phyloP scores from a whole-genome alignment of 768 basidiomycete species.

The Hygrocybe punicea region DNA sequence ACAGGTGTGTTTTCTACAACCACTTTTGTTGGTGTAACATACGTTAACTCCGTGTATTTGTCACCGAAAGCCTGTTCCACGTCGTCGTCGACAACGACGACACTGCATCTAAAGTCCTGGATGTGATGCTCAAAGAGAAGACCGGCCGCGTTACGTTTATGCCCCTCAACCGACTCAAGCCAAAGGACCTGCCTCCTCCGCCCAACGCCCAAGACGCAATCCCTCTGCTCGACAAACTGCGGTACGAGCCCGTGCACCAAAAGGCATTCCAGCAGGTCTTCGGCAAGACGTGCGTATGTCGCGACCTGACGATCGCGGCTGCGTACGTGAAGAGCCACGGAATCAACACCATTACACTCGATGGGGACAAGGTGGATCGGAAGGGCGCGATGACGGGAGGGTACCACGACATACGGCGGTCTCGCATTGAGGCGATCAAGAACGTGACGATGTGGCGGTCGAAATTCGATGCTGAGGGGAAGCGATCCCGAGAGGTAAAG shows the following conservation, averaged over 20 bases:
- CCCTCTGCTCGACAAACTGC: slow-evolving; percentile 78
- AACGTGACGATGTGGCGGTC: slow-evolving; percentile 69
- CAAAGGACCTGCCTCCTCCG: slow-evolving; percentile 57
- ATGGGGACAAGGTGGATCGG: slow-evolving; percentile 95
- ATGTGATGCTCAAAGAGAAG: slow-evolving; percentile 90
- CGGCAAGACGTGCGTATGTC: slow-evolving; percentile 94
- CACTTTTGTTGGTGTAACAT: slow-evolving; percentile 9
- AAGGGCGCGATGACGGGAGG: slow-evolving; percentile 96
- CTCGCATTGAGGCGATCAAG: slow-evolving; percentile 85
- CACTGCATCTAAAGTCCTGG: slow-evolving; percentile 86
- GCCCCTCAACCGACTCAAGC: slow-evolving; percentile 92
- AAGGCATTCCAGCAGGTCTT: slow-evolving; percentile 97
- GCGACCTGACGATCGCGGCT: slow-evolving; percentile 86
- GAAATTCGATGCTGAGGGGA: slow-evolving; percentile 64
- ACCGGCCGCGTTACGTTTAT: slow-evolving; percentile 96
- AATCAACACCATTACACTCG: slow-evolving; percentile 95
- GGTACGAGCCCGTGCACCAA: slow-evolving; percentile 62
- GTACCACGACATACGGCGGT: slow-evolving; percentile 87
- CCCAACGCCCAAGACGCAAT: slow-evolving; percentile 75
- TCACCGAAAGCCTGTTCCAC: slow-evolving; percentile 76
- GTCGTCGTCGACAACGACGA: slow-evolving; percentile 97
- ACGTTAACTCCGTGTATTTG: background rate
- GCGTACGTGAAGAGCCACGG: slow-evolving; percentile 93
- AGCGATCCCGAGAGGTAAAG: slow-evolving; percentile 71
- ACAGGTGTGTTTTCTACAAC: slow-evolving; percentile 55